Percentiles rank a stretch among this genome's conserved stretches.
These are phyloP conservation scores for Schizosaccharomyces lindneri DNA, from an alignment of 805 yeast genomes.

Conservation along the genomic window DNA sequence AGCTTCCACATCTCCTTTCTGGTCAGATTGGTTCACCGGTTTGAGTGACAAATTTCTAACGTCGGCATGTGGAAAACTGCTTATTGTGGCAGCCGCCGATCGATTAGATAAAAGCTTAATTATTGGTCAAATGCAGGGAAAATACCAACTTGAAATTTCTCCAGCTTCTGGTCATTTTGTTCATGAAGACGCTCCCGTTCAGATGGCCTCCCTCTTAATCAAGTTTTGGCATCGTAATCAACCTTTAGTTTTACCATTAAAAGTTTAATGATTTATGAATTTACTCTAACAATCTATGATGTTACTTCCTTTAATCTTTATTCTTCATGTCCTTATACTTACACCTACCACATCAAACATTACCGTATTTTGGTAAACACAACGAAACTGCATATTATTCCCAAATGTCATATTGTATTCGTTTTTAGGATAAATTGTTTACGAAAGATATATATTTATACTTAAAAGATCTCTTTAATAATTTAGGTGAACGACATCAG, in stretches of 20 bases:
- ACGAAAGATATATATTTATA: not conserved
- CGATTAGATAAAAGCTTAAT: slow-evolving; percentile 62
- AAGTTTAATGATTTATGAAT: no score
- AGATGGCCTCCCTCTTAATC: slow-evolving; percentile 22
- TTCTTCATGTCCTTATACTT: no score
- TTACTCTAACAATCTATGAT: no score
- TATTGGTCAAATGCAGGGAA: slow-evolving; percentile 95
- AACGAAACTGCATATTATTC: not conserved
- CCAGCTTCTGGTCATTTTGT: slow-evolving; percentile 71
- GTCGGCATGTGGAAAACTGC: slow-evolving; percentile 35
- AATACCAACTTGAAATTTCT: slow-evolving; percentile 65
- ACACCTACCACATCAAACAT: no score
- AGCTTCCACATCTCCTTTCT: slow-evolving; percentile 31
- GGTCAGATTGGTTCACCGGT: slow-evolving; percentile 60
- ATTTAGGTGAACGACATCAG: not conserved
- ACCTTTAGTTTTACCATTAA: not conserved
- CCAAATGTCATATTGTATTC: not conserved
- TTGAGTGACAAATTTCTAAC: slow-evolving; percentile 31
- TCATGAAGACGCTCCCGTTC: slow-evolving; percentile 72
- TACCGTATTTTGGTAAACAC: not conserved
- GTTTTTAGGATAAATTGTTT: not conserved
- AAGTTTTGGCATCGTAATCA: slow-evolving; percentile 1
- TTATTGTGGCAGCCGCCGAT: slow-evolving; percentile 73
- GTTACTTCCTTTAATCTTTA: no score
- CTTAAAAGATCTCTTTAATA: not conserved